phyloP scores from a whole-genome alignment of 2,329 filamentous ascomycete species.

The Colletotrichum tofieldiae region DNA sequence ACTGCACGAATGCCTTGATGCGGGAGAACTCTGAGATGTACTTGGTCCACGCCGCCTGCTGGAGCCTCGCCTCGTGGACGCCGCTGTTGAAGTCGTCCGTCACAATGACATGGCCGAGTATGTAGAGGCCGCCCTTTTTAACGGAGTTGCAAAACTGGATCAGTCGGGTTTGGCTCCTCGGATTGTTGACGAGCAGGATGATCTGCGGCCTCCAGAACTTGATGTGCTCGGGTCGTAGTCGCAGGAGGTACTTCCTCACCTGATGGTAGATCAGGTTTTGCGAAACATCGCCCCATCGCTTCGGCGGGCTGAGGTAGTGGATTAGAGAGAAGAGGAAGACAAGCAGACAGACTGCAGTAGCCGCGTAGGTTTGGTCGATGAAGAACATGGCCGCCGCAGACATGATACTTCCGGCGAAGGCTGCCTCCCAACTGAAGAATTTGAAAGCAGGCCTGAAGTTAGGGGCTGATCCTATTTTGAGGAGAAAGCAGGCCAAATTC shows the following conservation, averaged over 20 bases:
- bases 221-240: slow-evolving; percentile 89
- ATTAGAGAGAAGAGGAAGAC: slow-evolving; percentile 87
- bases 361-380: slow-evolving; percentile 86
- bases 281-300: slow-evolving; percentile 91
- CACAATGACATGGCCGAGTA: slow-evolving; percentile 90
- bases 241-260: slow-evolving; percentile 87
- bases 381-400: slow-evolving; percentile 92
- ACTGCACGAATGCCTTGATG: slow-evolving; percentile 92
- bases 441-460: slow-evolving; percentile 92
- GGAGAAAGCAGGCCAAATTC: slow-evolving; percentile 87
- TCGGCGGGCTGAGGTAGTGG: slow-evolving; percentile 88
- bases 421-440: slow-evolving; percentile 91
- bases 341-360: slow-evolving; percentile 80
- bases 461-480: slow-evolving; percentile 89
- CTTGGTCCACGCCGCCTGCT: slow-evolving; percentile 87
- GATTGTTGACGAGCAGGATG: slow-evolving; percentile 86
- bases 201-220: slow-evolving; percentile 96
- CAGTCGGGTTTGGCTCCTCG: slow-evolving; percentile 84
- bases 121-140: slow-evolving; percentile 89
- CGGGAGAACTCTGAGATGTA: slow-evolving; percentile 86
- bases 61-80: slow-evolving; percentile 84
- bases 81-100: slow-evolving; percentile 85
- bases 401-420: slow-evolving; percentile 80
- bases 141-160: slow-evolving; percentile 94
- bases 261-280: slow-evolving; percentile 90